Evolutionary conservation across 768 basidiomycete genomes (phyloP).

Genomic region (Lepiota brunneoincarnata): DNA sequence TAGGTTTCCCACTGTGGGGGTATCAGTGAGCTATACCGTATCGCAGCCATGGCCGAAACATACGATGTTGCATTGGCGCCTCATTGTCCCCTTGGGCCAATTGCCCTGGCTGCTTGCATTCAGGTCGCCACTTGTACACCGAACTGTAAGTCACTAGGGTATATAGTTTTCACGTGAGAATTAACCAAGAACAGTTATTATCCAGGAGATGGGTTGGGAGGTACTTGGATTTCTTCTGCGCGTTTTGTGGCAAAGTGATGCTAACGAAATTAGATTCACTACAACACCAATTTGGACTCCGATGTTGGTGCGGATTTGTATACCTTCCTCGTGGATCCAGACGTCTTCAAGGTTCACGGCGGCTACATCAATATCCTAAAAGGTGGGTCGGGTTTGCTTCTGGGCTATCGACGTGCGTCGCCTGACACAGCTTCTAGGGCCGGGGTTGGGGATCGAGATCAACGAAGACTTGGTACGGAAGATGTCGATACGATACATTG

Average conservation of each 20-base stretch:
- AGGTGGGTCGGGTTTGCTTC: conserved; percentile 15
- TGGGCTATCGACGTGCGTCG: not conserved
- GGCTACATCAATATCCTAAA: conserved; percentile 46
- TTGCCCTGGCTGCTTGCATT: conserved; percentile 69
- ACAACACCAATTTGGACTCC: conserved; percentile 39
- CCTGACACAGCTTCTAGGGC: conserved; percentile 28
- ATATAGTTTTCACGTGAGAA: not conserved
- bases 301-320: conserved; percentile 48
- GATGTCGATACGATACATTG: conserved; percentile 29
- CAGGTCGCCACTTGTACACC: conserved; percentile 57
- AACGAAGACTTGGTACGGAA: conserved; percentile 53
- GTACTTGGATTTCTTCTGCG: conserved; percentile 22
- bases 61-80: conserved; percentile 74
- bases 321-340: conserved; percentile 53
- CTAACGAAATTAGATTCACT: conserved; percentile 51
- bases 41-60: conserved; percentile 58
- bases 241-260: not conserved
- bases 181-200: conserved; percentile 36
- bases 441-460: conserved; percentile 61
- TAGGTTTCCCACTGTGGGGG: conserved; percentile 61
- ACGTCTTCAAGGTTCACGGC: conserved; percentile 50
- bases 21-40: conserved; percentile 55
- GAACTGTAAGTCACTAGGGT: conserved; percentile 43
- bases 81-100: conserved; percentile 70
- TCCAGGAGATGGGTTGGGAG: conserved; percentile 69